Base-by-base conservation (phyloP, 2,329 filamentous ascomycete species). In the Dichotomopilus funicola region DNA sequence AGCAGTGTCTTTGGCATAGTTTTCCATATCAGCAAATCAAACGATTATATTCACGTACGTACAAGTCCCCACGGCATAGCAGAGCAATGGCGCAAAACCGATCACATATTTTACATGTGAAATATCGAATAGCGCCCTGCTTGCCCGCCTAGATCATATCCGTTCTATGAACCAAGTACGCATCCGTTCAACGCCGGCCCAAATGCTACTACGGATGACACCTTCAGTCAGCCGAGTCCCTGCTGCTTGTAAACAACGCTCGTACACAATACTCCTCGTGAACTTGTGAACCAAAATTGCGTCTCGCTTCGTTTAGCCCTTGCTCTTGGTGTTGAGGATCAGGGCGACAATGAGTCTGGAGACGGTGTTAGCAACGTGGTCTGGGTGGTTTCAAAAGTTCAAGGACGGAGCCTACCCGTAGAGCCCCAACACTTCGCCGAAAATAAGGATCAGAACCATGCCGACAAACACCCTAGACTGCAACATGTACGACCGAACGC, bases 371-470 rank as follows among this genome's bases (percentile, higher is more conserved):
- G 57, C 38, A 42, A 37, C 12, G 13, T 13, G 9, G 1, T 12
- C 38, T 19, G n/a, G 12, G 1, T n/a, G 5, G 1, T 8, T 43
- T n/a, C 19, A 27, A 27, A 27, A 27, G 45, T 5, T 10, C n/a
- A 12, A 11, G 5, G 7, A 1, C 27, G 10, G 11, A 1, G 33
- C 53, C 19, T 79, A 96, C 90, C 94, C 94, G 68, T 99, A 99
- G 36, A 99, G 85, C 71, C 94, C 94, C 70, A 99, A 71, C 13
- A 99, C 94, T 78, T 99, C 94, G 55, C 90, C 94, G 70, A 99
- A 99, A 82, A 99, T 99, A 61, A 97, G 81, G 64, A 97, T 97
- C 66, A 99, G 76, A 47, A 99, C 92, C 94, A 97, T 97, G 72
- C 94, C 94, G 49, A 99, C 94, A 66, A 96, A 99, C 63, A 99